Evolutionary conservation across 768 basidiomycete genomes (phyloP).

Genomic region (Chalciporus pseudorubinellus): DNA sequence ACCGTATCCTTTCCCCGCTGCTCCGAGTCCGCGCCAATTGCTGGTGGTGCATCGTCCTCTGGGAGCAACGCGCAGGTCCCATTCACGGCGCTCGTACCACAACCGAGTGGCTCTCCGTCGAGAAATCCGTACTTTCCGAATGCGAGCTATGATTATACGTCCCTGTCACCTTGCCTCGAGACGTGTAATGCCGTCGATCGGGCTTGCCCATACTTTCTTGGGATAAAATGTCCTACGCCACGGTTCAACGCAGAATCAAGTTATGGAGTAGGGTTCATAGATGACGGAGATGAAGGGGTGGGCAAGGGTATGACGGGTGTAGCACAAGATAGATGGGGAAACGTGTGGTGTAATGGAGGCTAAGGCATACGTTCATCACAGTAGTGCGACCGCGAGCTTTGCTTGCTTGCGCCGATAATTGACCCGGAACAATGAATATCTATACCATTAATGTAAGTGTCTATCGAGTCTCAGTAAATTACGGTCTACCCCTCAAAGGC

Average conservation of each 20-base stretch:
- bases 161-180: constrained; percentile 77
- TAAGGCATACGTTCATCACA: constrained; percentile 4
- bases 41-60: constrained; percentile 23
- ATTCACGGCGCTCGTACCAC: constrained; percentile 49
- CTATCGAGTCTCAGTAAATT: background rate
- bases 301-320: constrained; percentile 51
- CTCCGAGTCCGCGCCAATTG: constrained; percentile 45
- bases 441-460: background rate
- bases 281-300: constrained; percentile 47
- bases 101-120: constrained; percentile 37
- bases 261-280: constrained; percentile 77
- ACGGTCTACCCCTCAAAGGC: constrained; percentile 49
- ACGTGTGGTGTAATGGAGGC: constrained; percentile 68
- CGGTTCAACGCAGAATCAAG: constrained; percentile 62
- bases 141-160: constrained; percentile 46
- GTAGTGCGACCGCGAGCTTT: background rate
- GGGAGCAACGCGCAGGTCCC: constrained; percentile 33
- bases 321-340: constrained; percentile 67
- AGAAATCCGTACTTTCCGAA: constrained; percentile 51
- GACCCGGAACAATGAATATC: background rate
- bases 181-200: constrained; percentile 71
- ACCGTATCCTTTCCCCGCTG: constrained; percentile 72
- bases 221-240: constrained; percentile 63
- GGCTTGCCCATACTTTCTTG: constrained; percentile 72
- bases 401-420: no score